These are phyloP conservation scores for Daldinia caldariorum DNA, from an alignment of 495 filamentous ascomycete genomes.

Conservation along the genomic window DNA sequence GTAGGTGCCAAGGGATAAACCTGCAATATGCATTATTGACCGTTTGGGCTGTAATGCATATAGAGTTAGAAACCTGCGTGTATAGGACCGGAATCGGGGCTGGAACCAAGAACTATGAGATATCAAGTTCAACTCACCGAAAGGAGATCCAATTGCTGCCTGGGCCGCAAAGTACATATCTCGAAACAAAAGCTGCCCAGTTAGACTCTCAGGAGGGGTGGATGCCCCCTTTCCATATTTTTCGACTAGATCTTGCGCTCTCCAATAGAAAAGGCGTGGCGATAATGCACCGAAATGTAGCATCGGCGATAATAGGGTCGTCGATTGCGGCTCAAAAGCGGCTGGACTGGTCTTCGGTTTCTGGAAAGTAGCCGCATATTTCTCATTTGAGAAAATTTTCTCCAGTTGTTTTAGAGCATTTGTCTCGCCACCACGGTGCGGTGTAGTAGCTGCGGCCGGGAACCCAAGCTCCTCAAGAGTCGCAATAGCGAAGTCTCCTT, in stretches of 20 bases:
- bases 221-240: conserved; percentile 60
- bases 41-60: conserved; percentile 52
- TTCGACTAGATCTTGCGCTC: conserved; percentile 64
- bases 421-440: conserved; percentile 71
- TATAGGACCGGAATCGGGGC: background rate
- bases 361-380: conserved; percentile 72
- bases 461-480: conserved; percentile 72
- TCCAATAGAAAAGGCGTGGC: conserved; percentile 73
- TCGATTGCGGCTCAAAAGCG: conserved; percentile 72
- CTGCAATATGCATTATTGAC: conserved; percentile 66
- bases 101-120: background rate
- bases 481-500: conserved; percentile 68
- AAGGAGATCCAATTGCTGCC: conserved; percentile 66
- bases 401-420: conserved; percentile 62
- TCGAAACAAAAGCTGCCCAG: conserved; percentile 74
- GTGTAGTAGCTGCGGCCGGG: conserved; percentile 60
- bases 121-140: conserved; percentile 43
- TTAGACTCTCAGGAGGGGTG: conserved; percentile 67
- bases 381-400: conserved; percentile 62
- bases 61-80: background rate
- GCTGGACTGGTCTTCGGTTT: conserved; percentile 77
- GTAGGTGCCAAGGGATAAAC: conserved; percentile 78
- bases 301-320: conserved; percentile 73
- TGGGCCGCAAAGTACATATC: conserved; percentile 84
- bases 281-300: conserved; percentile 75